These are phyloP conservation scores for Parastagonospora nodorum DNA, from an alignment of 2,329 filamentous ascomycete species.

Conservation along the genomic window DNA sequence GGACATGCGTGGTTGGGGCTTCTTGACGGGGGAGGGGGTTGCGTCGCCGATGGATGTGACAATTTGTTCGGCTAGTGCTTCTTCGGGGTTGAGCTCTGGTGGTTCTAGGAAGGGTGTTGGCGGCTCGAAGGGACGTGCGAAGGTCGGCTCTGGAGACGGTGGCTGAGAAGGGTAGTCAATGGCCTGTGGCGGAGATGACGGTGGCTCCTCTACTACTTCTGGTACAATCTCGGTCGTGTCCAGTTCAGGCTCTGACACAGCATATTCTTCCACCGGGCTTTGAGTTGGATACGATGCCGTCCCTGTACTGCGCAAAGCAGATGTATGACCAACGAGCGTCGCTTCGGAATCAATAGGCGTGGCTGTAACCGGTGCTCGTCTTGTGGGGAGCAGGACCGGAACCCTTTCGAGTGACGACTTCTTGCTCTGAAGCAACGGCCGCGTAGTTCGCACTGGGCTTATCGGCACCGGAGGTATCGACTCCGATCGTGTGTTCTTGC, in stretches of 20 bases:
- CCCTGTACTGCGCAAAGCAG: conserved; percentile 14
- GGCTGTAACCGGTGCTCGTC: conserved; percentile 6
- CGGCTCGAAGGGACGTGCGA: conserved; percentile 21
- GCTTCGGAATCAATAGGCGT: conserved; percentile 35
- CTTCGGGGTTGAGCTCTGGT: conserved; percentile 28
- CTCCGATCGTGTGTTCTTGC: conserved; percentile 20
- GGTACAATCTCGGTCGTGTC: conserved; percentile 12
- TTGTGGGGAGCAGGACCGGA: conserved; percentile 13
- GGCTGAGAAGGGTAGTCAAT: conserved; percentile 4
- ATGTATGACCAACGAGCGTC: conserved; percentile 29
- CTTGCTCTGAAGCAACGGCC: conserved; percentile 18
- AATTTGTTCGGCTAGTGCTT: conserved; percentile 46
- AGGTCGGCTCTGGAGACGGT: conserved; percentile 18
- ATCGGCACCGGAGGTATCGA: conserved; percentile 17
- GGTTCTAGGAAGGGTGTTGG: conserved; percentile 22
- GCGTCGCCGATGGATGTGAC: conserved; percentile 46
- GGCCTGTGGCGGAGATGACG: conserved; percentile 5
- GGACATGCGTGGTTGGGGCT: conserved; percentile 45
- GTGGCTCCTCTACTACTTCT: conserved; percentile 6
- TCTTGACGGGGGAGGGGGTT: conserved; percentile 49
- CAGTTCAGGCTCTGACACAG: conserved; percentile 1
- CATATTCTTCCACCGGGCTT: conserved; percentile 4
- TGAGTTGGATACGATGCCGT: conserved; percentile 3
- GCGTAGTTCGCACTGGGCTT: conserved; percentile 12
- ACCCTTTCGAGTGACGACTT: conserved; percentile 22